Conservation (phyloP, 352 stramenopile species). For the Aphanomyces astaci region DNA sequence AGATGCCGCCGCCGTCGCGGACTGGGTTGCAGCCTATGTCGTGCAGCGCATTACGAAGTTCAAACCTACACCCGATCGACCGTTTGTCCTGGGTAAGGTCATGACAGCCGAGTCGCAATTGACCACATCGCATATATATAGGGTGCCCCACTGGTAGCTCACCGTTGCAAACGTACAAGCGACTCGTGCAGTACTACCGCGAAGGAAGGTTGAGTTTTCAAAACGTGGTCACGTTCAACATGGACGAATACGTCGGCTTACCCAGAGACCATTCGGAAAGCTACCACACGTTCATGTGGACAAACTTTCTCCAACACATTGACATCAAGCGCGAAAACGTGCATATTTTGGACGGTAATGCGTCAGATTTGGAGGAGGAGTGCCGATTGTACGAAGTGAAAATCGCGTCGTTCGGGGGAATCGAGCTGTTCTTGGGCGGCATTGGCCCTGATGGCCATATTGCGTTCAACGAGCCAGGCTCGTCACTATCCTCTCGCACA, state of each 20-base stretch:
- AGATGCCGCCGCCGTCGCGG: conserved; percentile 45
- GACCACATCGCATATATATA: neutral
- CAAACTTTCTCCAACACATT: conserved; percentile 84
- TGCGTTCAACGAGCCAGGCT: conserved; percentile 89
- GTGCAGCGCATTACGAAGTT: conserved; percentile 74
- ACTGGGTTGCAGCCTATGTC: conserved; percentile 79
- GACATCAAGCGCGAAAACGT: conserved; percentile 85
- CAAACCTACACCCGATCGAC: conserved; percentile 47
- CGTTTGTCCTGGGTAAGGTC: conserved; percentile 67
- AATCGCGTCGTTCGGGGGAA: conserved; percentile 72
- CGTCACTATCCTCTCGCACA: conserved; percentile 67
- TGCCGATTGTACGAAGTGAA: conserved; percentile 79
- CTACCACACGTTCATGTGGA: conserved; percentile 89
- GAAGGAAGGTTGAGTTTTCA: conserved; percentile 51
- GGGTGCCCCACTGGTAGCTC: conserved; percentile 75
- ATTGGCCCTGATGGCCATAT: conserved; percentile 91
- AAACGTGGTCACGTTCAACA: conserved; percentile 88
- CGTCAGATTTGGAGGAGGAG: conserved; percentile 58
- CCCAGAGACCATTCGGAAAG: conserved; percentile 72
- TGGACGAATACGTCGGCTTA: conserved; percentile 85
- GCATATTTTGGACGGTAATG: conserved; percentile 82
- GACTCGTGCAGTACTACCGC: conserved; percentile 58
- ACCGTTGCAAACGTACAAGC: conserved; percentile 71
- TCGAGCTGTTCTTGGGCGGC: conserved; percentile 88
- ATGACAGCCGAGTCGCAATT: no score